These are phyloP conservation scores for Saccharum officinarum DNA, from an alignment of 176 grass and related monocot species.

Conservation along the genomic window DNA sequence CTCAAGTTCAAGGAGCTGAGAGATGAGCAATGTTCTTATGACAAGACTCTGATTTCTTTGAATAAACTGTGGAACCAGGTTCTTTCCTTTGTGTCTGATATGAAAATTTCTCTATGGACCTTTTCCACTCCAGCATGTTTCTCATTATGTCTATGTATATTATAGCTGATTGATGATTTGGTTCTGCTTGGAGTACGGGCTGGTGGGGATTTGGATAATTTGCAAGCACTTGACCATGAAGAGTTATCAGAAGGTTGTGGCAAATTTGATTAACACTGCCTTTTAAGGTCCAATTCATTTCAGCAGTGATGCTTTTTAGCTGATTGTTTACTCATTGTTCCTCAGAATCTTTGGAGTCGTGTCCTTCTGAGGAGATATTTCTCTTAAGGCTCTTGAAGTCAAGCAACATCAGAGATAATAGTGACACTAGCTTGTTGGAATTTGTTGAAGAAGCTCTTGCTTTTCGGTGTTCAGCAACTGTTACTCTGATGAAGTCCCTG, in stretches of 20 bases:
- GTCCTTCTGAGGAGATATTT: slow-evolving; percentile 83
- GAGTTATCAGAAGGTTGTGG: slow-evolving; percentile 62
- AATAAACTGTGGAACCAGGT: slow-evolving; percentile 99
- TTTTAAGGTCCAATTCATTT: slow-evolving; percentile 6
- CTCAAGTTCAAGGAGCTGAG: slow-evolving; percentile 71
- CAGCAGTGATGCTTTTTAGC: slow-evolving; percentile 4
- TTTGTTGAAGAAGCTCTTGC: slow-evolving; percentile 71
- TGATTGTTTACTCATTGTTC: slow-evolving; percentile 44
- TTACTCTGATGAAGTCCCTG: slow-evolving; percentile 78
- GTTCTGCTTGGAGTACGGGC: slow-evolving; percentile 66
- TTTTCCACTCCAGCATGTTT: slow-evolving; percentile 30
- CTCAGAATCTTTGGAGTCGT: slow-evolving; percentile 63
- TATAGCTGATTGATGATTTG: slow-evolving; percentile 93
- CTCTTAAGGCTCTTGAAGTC: slow-evolving; percentile 71
- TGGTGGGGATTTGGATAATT: slow-evolving; percentile 56
- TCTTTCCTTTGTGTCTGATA: slow-evolving; percentile 22
- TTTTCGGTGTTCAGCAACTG: slow-evolving; percentile 61
- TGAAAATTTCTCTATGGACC: not conserved
- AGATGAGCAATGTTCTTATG: slow-evolving; percentile 73
- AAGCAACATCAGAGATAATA: slow-evolving; percentile 34
- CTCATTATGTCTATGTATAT: slow-evolving; percentile 39
- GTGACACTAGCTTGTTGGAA: slow-evolving; percentile 39
- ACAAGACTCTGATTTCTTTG: slow-evolving; percentile 70
- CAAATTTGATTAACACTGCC: slow-evolving; percentile 32
- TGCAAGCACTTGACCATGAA: slow-evolving; percentile 68